Evolutionary conservation across 2,329 filamentous ascomycete genomes (phyloP).

Genomic region (Fusarium denticulatum): DNA sequence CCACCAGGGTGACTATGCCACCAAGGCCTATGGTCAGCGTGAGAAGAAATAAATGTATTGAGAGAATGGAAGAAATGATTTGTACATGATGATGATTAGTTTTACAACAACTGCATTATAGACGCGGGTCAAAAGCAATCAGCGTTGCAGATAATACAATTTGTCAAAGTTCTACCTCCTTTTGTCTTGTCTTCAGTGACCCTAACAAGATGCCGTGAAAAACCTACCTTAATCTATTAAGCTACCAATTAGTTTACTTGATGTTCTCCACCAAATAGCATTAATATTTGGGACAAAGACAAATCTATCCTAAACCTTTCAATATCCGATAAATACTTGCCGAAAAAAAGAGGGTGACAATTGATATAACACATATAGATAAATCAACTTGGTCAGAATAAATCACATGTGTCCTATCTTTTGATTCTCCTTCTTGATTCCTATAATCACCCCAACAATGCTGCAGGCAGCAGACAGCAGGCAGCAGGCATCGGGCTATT

Average conservation of each 20-base stretch:
- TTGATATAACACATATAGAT: neutral
- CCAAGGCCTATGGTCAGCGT: slow-evolving; percentile 89
- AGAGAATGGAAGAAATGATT: slow-evolving; percentile 29
- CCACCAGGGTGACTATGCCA: slow-evolving; percentile 89
- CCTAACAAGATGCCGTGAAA: neutral
- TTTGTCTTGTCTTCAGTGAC: neutral
- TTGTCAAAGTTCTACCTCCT: slow-evolving; percentile 25
- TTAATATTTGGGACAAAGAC: neutral
- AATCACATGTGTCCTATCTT: neutral
- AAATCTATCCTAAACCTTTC: neutral
- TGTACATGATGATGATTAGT: slow-evolving; percentile 39
- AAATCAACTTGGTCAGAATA: neutral
- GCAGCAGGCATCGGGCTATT: neutral
- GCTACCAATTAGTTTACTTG: neutral
- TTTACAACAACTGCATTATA: slow-evolving; percentile 32
- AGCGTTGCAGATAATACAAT: slow-evolving; percentile 40
- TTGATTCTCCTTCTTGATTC: neutral
- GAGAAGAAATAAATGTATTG: slow-evolving; percentile 51
- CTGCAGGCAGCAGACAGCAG: too few relatives aligned
- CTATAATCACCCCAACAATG: neutral
- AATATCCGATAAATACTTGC: neutral
- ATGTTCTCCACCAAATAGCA: neutral
- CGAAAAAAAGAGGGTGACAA: too few relatives aligned
- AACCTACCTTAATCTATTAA: neutral
- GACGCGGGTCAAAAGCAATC: slow-evolving; percentile 36